These are phyloP conservation scores for carrot (Daucus carota) DNA, from an alignment of 129 eudicot species.

Conservation along the genomic window DH1_v3.0 NC_030381.2:28436001-28436500, in stretches of 20 bases:
- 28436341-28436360: slow-evolving; percentile 47
- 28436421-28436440: slow-evolving; percentile 95
- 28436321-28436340: slow-evolving; percentile 2
- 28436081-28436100: no score
- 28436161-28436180: neutral
- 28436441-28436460: slow-evolving; percentile 95
- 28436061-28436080: no score
- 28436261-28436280: slow-evolving; percentile 9
- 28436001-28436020: no score
- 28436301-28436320: slow-evolving; percentile 1
- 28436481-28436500: neutral
- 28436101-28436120: no score
- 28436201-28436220: neutral
- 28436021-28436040: no score
- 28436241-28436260: neutral
- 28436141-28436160: neutral
- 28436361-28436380: slow-evolving; percentile 96
- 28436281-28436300: slow-evolving; percentile 9
- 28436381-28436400: slow-evolving; percentile 95
- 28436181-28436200: neutral
- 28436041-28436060: no score
- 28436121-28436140: no score
- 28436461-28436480: slow-evolving; percentile 12
- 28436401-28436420: slow-evolving; percentile 99
- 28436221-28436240: neutral